Evolutionary conservation across 192 early-diverging fungal species (phyloP), one percentile per base, ranked within the genome.

Genomic region (Linnemannia hyalina): DNA sequence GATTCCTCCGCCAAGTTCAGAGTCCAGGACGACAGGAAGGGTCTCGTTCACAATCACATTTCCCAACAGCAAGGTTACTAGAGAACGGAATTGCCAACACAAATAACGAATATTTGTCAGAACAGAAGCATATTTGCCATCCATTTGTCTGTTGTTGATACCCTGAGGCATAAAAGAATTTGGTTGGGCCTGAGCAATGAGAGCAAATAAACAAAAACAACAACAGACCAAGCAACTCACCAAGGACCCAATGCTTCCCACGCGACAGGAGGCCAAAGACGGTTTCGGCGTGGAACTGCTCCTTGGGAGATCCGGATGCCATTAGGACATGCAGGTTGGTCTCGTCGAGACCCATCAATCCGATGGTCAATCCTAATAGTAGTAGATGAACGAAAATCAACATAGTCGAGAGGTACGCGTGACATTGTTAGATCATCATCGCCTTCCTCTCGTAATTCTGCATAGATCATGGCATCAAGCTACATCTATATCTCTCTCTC

Each of bases 41-140:
- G 95, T 95, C 88, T 99, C 97, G 88, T 99, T 99, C 52, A 99
- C 90, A 32, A 99, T 85, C 0, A 95, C 96, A 87, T 98, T 98
- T 35, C 93, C 92, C 44, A 99, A 85, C 18, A 99, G 79, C n/a
- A 99, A 89, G 15, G 97, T 97, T 6, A 96, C 95, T n/a, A 98
- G 84, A 36, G 97, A 90, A 46, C 22, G 40, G 29, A 74, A 74
- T 47, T 16, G 41, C 44, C 23, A 35, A 8, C 29, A 38, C 13
- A 41, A 75, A 75, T 11, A 60, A 60, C 2, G 72, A 38, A 44
- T 46, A 49, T 32, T 73, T 32, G 42, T 44, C 29, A 49, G 46
- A 52, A 42, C 46, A 73, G 9, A 40, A n/a, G 42, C 5, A 73
- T 3, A 32, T 32, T 11, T 15, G 60, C 26, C 44, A 15, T 46